Percentiles rank a stretch among this genome's conserved stretches.
Evolutionary conservation across 2,329 filamentous ascomycete species (phyloP).

Genomic region (Diaporthe caulivora): DNA sequence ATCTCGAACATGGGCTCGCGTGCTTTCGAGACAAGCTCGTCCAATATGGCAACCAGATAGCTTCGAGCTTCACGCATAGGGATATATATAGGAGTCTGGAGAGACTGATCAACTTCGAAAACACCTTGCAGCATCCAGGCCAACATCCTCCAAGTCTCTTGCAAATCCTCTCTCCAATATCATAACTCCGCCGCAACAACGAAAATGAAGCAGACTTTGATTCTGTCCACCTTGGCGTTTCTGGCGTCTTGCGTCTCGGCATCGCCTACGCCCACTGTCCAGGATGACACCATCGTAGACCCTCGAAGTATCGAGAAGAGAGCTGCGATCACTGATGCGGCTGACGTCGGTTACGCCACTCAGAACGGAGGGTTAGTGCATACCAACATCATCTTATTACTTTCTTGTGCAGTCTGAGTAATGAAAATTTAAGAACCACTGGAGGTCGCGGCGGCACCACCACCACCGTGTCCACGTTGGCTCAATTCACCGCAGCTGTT

Average conservation of each 20-base stretch:
- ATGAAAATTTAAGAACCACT: constrained; percentile 55
- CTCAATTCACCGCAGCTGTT: constrained; percentile 62
- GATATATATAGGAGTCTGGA: neutral
- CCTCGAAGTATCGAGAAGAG: constrained; percentile 19
- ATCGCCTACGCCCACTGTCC: constrained; percentile 21
- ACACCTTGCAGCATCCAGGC: neutral
- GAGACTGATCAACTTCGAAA: neutral
- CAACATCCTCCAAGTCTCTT: neutral
- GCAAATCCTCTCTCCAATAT: neutral
- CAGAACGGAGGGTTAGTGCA: constrained; percentile 7
- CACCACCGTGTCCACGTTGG: constrained; percentile 66
- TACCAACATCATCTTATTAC: neutral
- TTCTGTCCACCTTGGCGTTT: constrained; percentile 17
- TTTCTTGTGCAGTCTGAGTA: neutral
- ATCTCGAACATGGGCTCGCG: neutral
- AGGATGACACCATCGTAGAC: constrained; percentile 8
- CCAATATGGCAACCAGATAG: neutral
- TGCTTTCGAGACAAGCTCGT: neutral
- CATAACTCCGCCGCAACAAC: neutral
- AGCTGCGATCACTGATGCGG: constrained; percentile 15
- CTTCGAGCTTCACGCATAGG: neutral
- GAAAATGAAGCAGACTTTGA: constrained; percentile 22
- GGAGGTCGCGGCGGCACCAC: constrained; percentile 67
- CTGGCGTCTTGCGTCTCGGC: constrained; percentile 13
- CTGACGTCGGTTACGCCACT: constrained; percentile 20